A percentile compares a stretch with the other conserved stretches of the same genome.
Conservation (phyloP, 1,284 basidiomycete genomes). For the Trametes polyzona region DNA sequence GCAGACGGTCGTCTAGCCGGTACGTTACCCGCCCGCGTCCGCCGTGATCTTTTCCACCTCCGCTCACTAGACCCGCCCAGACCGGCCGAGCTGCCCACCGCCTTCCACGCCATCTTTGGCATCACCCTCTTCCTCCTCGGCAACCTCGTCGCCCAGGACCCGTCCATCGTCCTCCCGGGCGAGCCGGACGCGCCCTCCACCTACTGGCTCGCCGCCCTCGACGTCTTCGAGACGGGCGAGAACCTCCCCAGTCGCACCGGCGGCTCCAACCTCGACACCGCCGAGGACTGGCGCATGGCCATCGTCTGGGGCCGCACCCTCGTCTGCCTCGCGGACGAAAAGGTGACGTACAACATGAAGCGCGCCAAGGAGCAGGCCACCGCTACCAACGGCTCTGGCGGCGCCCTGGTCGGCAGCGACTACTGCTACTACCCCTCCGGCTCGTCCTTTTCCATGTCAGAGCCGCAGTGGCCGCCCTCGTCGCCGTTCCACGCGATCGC, state of each 20-base stretch:
- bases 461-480: slow-evolving; percentile 53
- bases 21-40: neutral
- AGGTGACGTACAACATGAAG: slow-evolving; percentile 30
- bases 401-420: slow-evolving; percentile 11
- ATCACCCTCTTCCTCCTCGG: slow-evolving; percentile 65
- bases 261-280: slow-evolving; percentile 30
- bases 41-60: neutral
- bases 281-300: slow-evolving; percentile 70
- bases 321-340: slow-evolving; percentile 59
- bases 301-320: slow-evolving; percentile 67
- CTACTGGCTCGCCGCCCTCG: slow-evolving; percentile 67
- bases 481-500: slow-evolving; percentile 60
- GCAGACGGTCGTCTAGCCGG: slow-evolving; percentile 5
- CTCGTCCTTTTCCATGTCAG: slow-evolving; percentile 36
- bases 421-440: slow-evolving; percentile 22
- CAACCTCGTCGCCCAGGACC: slow-evolving; percentile 55
- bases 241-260: slow-evolving; percentile 52
- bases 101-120: slow-evolving; percentile 67
- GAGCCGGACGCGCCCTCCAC: slow-evolving; percentile 54
- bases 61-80: slow-evolving; percentile 23
- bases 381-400: no score
- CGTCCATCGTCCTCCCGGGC: slow-evolving; percentile 51
- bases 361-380: slow-evolving; percentile 18
- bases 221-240: slow-evolving; percentile 69
- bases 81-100: slow-evolving; percentile 55